phyloP scores from a whole-genome alignment of 495 filamentous ascomycete genomes.

The Neurospora sublineolata region DNA sequence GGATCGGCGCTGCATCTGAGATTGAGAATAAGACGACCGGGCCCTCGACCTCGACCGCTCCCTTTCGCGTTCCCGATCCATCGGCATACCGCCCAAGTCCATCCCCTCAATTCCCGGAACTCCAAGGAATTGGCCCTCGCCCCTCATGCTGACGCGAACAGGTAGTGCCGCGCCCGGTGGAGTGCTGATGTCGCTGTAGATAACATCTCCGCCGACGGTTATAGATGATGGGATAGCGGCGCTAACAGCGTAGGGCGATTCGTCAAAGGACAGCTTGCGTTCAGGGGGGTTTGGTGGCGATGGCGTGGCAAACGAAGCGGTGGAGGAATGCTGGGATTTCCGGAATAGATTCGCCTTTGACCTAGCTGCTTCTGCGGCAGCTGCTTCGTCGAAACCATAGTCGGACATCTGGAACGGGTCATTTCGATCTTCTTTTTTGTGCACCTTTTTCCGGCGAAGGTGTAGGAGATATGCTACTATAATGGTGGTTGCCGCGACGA shows the following conservation, averaged over 20 bases:
- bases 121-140: background rate
- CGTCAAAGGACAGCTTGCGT: background rate
- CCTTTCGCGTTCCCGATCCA: background rate
- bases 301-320: background rate
- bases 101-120: background rate
- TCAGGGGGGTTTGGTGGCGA: background rate
- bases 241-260: background rate
- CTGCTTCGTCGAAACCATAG: slow-evolving; percentile 17
- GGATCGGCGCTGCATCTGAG: background rate
- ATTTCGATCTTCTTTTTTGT: slow-evolving; percentile 14
- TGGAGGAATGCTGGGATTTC: background rate
- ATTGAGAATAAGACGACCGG: background rate
- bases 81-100: background rate
- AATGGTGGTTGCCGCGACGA: background rate
- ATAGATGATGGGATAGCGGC: background rate
- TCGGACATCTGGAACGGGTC: slow-evolving; percentile 18
- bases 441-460: slow-evolving; percentile 12
- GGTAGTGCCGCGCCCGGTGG: background rate
- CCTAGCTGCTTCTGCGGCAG: background rate
- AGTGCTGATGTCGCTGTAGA: background rate
- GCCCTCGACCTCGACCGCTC: background rate
- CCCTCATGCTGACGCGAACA: background rate
- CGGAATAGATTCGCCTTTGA: background rate
- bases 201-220: background rate
- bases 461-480: slow-evolving; percentile 10